Base-by-base conservation (phyloP, 768 basidiomycete species). In the Amanita rubescens region DNA sequence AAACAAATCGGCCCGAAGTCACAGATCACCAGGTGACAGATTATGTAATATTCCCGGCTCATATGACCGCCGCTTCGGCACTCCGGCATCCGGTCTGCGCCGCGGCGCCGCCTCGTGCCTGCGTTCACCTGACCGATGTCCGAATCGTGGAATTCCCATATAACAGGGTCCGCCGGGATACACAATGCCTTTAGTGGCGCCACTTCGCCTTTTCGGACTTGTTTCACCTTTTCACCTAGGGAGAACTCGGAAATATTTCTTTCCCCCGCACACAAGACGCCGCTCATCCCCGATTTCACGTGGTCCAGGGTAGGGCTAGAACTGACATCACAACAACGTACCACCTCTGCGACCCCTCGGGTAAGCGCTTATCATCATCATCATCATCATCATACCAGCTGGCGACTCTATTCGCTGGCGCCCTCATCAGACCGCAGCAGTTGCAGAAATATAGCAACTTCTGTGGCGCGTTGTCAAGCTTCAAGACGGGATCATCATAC, bases 1-100 rank as follows among this genome's bases (percentile, higher is more conserved):
- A 53, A 53, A 53, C 52, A 53, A 53, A 53, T 19, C 52, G 52
- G 52, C 43, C 52, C 52, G 52, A 53, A 53, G 52, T 53, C 51
- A 44, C 51, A 11, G n/a, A 38, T 51, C 42, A 37, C 43, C 39
- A 34, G 15, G 19, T 37, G 52, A 35, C 32, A 14, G 14, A 8
- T 53, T 53, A 53, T 30, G 22, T 53, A 53, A 53, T 34, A n/a
- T n/a, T n/a, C n/a, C 22, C 6, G 17, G n/a, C n/a, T 46, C 52
- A 53, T 41, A 45, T 53, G 52, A 53, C 52, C 41, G 6, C 19
- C n/a, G 8, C 7, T n/a, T 9, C 30, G 27, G 27, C 27, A 30
- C 27, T 8, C 27, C 27, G 27, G 5, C 27, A 8, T 8, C 3
- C 27, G 8, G 8, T 3, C 27, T 8, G 8, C 27, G n/a, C n/a